Evolutionary conservation across 495 filamentous ascomycete species (phyloP).

Genomic region (Neurospora sp.): DNA sequence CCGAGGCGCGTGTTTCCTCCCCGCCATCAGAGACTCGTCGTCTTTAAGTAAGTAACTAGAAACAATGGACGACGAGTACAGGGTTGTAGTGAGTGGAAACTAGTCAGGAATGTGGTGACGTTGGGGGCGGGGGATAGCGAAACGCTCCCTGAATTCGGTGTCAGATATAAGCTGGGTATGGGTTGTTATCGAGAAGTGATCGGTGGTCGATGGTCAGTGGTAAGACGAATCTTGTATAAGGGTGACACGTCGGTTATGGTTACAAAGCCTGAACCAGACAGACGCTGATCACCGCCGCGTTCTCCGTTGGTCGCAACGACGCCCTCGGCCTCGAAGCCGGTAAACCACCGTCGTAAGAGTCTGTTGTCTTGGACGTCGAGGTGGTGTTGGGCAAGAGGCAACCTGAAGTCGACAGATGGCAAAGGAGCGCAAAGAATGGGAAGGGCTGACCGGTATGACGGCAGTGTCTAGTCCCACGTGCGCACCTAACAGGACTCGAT

Average conservation of each 20-base stretch:
- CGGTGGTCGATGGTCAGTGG: not conserved
- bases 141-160: not conserved
- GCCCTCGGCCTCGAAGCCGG: not conserved
- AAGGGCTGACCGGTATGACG: not conserved
- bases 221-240: not conserved
- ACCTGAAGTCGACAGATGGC: not conserved
- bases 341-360: not conserved
- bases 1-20: slow-evolving; percentile 15
- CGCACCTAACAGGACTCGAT: not conserved
- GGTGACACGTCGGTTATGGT: not conserved
- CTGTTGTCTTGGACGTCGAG: not conserved
- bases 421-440: not conserved
- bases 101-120: not conserved
- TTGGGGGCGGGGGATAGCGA: not conserved
- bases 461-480: not conserved
- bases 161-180: not conserved
- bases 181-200: not conserved
- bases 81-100: not conserved
- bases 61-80: not conserved
- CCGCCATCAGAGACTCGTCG: slow-evolving; percentile 7
- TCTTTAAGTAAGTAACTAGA: not conserved
- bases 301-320: not conserved
- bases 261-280: not conserved
- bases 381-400: not conserved
- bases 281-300: not conserved